Percentiles rank a stretch among this genome's conserved stretches.
Conservation (phyloP, 2,329 filamentous ascomycete species). For the Botrytis tulipae region DNA sequence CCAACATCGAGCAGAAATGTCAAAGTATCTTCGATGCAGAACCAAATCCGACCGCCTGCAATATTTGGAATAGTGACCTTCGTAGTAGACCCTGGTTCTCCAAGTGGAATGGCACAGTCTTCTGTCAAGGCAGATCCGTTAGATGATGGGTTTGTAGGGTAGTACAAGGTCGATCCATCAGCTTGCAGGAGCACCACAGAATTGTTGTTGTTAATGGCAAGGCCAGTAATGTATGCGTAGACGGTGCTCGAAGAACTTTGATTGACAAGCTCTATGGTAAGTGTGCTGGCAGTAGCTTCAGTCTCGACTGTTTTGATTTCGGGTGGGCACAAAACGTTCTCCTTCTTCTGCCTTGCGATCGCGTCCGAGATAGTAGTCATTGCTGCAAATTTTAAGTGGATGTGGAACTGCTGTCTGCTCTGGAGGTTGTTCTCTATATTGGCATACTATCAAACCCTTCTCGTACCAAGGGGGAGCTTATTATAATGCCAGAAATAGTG, state of each 20-base stretch:
- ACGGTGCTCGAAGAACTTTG: slow-evolving; percentile 60
- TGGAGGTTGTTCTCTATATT: background rate
- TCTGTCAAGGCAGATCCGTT: slow-evolving; percentile 51
- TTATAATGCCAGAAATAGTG: background rate
- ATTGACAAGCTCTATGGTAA: slow-evolving; percentile 64
- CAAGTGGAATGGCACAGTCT: slow-evolving; percentile 64
- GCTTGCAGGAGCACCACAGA: slow-evolving; percentile 60
- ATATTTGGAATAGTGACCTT: slow-evolving; percentile 67
- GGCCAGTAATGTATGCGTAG: slow-evolving; percentile 70
- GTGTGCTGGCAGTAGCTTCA: slow-evolving; percentile 35
- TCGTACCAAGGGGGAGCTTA: background rate
- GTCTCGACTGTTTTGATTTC: slow-evolving; percentile 15
- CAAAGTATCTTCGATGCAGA: slow-evolving; percentile 58
- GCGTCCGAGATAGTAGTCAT: slow-evolving; percentile 29
- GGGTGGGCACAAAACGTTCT: slow-evolving; percentile 24
- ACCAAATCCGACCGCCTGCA: slow-evolving; percentile 71
- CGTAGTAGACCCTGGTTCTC: slow-evolving; percentile 57
- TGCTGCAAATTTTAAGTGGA: slow-evolving; percentile 8
- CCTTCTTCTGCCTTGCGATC: slow-evolving; percentile 23
- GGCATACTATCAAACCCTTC: background rate
- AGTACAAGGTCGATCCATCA: slow-evolving; percentile 66
- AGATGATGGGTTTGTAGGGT: slow-evolving; percentile 55
- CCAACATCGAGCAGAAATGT: slow-evolving; percentile 65
- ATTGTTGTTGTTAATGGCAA: slow-evolving; percentile 57
- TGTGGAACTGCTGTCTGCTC: background rate